Base-by-base conservation (phyloP, 306 rosid genomes). In the Rosa multiflora region DNA sequence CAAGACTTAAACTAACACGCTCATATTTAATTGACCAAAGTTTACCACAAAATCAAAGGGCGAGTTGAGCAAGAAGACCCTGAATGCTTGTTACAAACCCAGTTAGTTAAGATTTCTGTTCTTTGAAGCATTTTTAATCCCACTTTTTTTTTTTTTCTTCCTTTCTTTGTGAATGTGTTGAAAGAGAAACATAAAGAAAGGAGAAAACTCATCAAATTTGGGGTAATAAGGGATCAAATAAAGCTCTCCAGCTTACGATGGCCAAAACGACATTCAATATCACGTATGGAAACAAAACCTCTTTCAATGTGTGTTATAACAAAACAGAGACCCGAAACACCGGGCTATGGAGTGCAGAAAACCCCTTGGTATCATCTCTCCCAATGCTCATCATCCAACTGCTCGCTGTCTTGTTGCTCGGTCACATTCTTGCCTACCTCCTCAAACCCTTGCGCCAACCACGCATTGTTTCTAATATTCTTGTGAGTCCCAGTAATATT, bases 401-500 rank as follows among this genome's bases (percentile, higher is more conserved):
- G 3, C 6, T 77, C 78, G 51, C 53, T 32, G 74, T 82, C 40
- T 74, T 85, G 59, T 35, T 67, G 48, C 7, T 75, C 58, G 74
- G 73, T 71, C 86, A 83, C 52, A 21, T 80, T 40, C 44, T 82
- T 42, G 29, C 66, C 26, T 32, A 77, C 59, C 2, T 46, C 35
- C 48, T 87, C 43, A 82, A 59, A 53, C 87, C 83, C 39, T 18
- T 87, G 9, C 85, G 74, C 70, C 80, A 84, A 37, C 83, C 90
- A 0, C 90, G 82, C 11, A 78, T 87, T 10, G 76, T 82, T 4
- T 77, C 82, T 1, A 76, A 84, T 18, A 80, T 80, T 51, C 82
- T 84, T 35, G 87, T 84, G 74, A 77, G 86, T 75, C 42, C 42
- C 5, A 51, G 5, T 49, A 49, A 49, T 40, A 6, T 4, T 40